Evolutionary conservation across 1,139 yeast genomes (phyloP).

Genomic region (Taphrina betulina): DNA sequence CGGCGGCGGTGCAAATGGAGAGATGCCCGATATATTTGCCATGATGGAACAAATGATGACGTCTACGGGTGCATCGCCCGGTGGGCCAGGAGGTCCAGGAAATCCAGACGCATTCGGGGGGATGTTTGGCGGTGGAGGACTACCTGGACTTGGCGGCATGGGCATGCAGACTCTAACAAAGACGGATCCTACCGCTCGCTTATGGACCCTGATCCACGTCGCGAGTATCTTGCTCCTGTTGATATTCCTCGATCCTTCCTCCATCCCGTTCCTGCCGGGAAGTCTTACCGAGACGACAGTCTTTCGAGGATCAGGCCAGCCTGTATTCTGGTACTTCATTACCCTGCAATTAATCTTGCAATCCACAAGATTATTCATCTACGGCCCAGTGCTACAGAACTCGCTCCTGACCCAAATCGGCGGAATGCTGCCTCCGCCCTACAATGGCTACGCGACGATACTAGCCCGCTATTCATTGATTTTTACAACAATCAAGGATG

Average conservation of each 20-base stretch:
- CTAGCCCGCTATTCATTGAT: conserved; percentile 38
- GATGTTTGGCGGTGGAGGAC: not conserved
- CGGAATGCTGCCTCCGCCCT: conserved; percentile 38
- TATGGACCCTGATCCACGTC: conserved; percentile 17
- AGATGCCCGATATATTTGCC: not conserved
- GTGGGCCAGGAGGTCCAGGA: not conserved
- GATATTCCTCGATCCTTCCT: conserved; percentile 3
- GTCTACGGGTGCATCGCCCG: not conserved
- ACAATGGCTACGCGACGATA: conserved; percentile 39
- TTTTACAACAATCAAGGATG: conserved; percentile 35
- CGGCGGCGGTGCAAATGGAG: not conserved
- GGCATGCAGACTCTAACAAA: not conserved
- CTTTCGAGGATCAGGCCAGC: not conserved
- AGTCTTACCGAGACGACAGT: not conserved
- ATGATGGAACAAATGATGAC: conserved; percentile 6
- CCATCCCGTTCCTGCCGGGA: not conserved
- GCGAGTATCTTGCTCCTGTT: not conserved
- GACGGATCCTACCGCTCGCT: not conserved
- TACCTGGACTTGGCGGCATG: not conserved
- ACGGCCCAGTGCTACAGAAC: conserved; percentile 40
- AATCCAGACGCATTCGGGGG: not conserved
- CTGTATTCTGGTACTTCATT: conserved; percentile 42
- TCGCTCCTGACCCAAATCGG: conserved; percentile 38
- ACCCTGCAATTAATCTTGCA: conserved; percentile 43
- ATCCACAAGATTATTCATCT: conserved; percentile 41